Evolutionary conservation across 2,329 filamentous ascomycete genomes (phyloP).

Genomic region (Ophiostoma quercus): DNA sequence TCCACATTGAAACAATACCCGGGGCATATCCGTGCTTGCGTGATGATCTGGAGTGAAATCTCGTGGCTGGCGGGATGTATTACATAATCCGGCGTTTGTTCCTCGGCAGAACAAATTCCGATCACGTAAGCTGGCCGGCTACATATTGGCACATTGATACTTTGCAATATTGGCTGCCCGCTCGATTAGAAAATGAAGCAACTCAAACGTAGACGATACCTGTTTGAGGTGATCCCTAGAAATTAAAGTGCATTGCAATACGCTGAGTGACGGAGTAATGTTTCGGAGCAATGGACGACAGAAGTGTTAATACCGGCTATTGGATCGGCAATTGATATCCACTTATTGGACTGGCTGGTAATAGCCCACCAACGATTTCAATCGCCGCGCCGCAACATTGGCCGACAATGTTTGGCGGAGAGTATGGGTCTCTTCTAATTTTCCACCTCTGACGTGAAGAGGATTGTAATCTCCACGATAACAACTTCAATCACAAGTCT

Average conservation of each 20-base stretch:
- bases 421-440: conserved; percentile 5
- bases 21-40: neutral
- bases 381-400: neutral
- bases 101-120: neutral
- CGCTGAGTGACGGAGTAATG: neutral
- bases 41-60: neutral
- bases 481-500: conserved; percentile 12
- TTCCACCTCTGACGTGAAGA: conserved; percentile 22
- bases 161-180: neutral
- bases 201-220: neutral
- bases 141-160: neutral
- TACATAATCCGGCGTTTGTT: neutral
- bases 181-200: neutral
- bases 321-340: neutral
- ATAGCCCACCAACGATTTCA: neutral
- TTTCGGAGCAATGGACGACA: neutral
- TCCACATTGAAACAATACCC: conserved; percentile 3
- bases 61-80: neutral
- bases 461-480: conserved; percentile 1
- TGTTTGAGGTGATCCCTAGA: neutral
- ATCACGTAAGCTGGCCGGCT: neutral
- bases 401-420: neutral
- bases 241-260: too few relatives aligned
- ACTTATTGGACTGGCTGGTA: neutral
- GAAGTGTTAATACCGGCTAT: neutral